phyloP scores from a whole-genome alignment of 345 rosid species.

The Durio zibethinus region DNA sequence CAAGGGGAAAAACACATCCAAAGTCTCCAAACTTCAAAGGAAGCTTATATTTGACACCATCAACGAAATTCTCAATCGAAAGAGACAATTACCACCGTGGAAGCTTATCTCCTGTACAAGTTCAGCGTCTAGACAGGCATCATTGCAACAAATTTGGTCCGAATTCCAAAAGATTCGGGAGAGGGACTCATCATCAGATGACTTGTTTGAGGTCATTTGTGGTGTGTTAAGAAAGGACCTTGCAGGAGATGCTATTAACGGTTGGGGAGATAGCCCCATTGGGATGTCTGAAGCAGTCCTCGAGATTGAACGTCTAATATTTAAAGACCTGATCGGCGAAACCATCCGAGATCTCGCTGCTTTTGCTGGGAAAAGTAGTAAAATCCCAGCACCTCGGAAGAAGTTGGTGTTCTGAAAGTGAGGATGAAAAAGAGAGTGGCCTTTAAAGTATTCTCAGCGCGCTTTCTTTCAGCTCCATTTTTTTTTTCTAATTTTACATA shows the following conservation, averaged over 20 bases:
- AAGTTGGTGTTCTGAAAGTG: constrained; percentile 65
- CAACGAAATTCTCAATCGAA: constrained; percentile 52
- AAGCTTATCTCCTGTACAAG: constrained; percentile 21
- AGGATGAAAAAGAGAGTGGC: constrained; percentile 14
- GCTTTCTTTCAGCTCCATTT: constrained; percentile 6
- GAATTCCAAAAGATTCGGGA: constrained; percentile 57
- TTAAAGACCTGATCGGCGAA: constrained; percentile 83
- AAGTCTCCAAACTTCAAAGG: constrained; percentile 52
- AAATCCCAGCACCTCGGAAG: constrained; percentile 38
- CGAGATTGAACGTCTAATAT: constrained; percentile 70
- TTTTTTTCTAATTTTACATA: background rate
- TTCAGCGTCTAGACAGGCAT: constrained; percentile 13
- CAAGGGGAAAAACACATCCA: constrained; percentile 53
- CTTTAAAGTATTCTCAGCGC: constrained; percentile 14
- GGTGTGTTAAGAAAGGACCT: constrained; percentile 74
- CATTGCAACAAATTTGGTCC: constrained; percentile 57
- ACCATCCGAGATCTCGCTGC: constrained; percentile 63
- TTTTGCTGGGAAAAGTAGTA: constrained; percentile 25
- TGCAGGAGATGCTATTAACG: constrained; percentile 46
- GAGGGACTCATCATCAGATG: constrained; percentile 41
- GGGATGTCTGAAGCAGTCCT: constrained; percentile 77
- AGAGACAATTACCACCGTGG: constrained; percentile 58
- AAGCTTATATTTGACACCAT: constrained; percentile 66
- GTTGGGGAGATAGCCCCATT: constrained; percentile 59
- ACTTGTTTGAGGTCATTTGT: constrained; percentile 61